Evolutionary conservation across 1,139 yeast genomes (phyloP).

Genomic region (Yamadazyma mexicana): DNA sequence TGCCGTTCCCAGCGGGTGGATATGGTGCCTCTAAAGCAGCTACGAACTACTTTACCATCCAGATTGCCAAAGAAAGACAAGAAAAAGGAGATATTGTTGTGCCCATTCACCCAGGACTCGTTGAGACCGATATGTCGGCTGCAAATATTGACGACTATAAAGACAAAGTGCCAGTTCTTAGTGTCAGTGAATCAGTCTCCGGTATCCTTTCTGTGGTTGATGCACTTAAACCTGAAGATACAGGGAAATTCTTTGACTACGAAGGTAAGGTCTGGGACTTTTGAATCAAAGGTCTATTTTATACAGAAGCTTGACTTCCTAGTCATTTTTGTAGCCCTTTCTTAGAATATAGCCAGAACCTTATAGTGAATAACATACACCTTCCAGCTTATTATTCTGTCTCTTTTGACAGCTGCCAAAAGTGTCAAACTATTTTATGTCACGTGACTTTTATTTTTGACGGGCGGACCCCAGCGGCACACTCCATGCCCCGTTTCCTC

Average conservation of each 20-base stretch:
- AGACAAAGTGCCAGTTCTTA: not conserved
- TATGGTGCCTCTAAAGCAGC: constrained; percentile 12
- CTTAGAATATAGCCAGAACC: too few relatives aligned
- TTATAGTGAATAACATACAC: too few relatives aligned
- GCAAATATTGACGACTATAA: not conserved
- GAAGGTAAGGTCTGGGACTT: constrained; percentile 2
- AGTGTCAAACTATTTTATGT: too few relatives aligned
- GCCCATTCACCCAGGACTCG: constrained; percentile 50
- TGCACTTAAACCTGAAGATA: not conserved
- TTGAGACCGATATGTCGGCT: constrained; percentile 22
- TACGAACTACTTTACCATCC: constrained; percentile 8
- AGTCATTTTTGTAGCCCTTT: too few relatives aligned
- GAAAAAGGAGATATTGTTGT: constrained; percentile 30
- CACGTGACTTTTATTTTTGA: too few relatives aligned
- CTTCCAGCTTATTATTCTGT: too few relatives aligned
- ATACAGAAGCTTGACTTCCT: too few relatives aligned
- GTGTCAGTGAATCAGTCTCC: constrained; percentile 4
- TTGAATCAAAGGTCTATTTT: too few relatives aligned
- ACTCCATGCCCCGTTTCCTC: too few relatives aligned
- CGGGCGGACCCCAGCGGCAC: too few relatives aligned
- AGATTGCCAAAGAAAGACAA: constrained; percentile 23
- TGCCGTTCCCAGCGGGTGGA: constrained; percentile 2
- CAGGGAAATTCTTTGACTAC: constrained; percentile 4
- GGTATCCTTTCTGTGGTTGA: constrained; percentile 2
- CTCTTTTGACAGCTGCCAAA: too few relatives aligned